A percentile compares a stretch with the other conserved stretches of the same genome.
These are phyloP conservation scores for Colletotrichum sp. DNA, from an alignment of 2,329 filamentous ascomycete species.

Conservation along the genomic window DNA sequence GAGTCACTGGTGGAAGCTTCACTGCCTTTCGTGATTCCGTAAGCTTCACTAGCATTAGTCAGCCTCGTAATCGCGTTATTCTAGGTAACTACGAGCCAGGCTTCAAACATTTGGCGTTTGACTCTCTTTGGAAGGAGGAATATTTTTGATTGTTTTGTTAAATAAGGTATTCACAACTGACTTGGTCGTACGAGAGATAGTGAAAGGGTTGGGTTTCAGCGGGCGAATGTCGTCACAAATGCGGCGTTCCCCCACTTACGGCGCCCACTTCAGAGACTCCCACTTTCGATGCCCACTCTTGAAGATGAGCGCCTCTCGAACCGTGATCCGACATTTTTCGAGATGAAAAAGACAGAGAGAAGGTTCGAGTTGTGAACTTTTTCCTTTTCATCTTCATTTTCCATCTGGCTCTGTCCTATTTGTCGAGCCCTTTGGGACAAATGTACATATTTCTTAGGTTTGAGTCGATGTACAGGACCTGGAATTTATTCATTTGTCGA, in stretches of 20 bases:
- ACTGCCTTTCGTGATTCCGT: not conserved
- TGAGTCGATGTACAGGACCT: no score
- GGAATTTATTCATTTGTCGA: no score
- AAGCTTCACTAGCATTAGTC: not conserved
- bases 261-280: no score
- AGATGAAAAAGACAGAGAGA: not conserved
- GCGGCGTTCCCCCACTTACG: not conserved
- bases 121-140: not conserved
- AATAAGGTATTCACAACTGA: not conserved
- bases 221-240: not conserved
- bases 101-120: not conserved
- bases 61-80: not conserved
- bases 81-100: rapidly evolving
- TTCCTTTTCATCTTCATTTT: no score
- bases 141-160: no score
- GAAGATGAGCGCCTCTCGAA: not conserved
- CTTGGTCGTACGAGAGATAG: not conserved
- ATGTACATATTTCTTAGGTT: no score
- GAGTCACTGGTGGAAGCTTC: not conserved
- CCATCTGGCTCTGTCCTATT: no score
- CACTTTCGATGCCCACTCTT: no score
- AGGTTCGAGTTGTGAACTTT: no score
- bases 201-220: not conserved
- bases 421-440: no score
- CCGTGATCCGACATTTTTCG: not conserved